These are phyloP conservation scores for Amniculicola lignicola DNA, from an alignment of 495 filamentous ascomycete genomes.

Conservation along the genomic window DNA sequence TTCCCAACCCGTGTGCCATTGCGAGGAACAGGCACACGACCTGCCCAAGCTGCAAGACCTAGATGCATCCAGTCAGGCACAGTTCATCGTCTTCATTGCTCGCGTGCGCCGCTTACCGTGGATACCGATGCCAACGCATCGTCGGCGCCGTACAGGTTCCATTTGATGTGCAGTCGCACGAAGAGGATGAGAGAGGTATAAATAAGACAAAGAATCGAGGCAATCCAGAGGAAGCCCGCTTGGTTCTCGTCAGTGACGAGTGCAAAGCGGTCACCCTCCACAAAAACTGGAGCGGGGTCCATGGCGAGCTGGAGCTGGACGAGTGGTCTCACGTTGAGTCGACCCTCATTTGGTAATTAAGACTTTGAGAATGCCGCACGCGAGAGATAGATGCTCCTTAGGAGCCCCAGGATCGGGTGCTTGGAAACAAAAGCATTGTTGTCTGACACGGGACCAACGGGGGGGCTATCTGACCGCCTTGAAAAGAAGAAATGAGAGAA, in stretches of 20 bases:
- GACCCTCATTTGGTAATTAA: too few species aligned
- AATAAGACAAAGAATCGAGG: constrained; percentile 13
- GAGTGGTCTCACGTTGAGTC: too few species aligned
- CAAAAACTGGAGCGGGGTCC: neutral
- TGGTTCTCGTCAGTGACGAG: constrained; percentile 9
- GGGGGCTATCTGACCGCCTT: too few species aligned
- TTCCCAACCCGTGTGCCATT: constrained; percentile 13
- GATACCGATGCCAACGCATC: constrained; percentile 3
- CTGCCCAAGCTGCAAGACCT: constrained; percentile 12
- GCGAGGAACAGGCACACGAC: constrained; percentile 8
- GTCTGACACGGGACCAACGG: too few species aligned
- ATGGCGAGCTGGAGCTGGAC: neutral
- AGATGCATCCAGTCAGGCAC: neutral
- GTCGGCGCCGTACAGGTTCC: constrained; percentile 22
- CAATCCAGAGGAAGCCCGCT: constrained; percentile 18
- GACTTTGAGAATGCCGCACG: too few species aligned
- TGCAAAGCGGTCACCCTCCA: constrained; percentile 13
- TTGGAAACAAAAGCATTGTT: too few species aligned
- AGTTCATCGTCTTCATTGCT: neutral
- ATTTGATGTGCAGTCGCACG: constrained; percentile 18
- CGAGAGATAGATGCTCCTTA: too few species aligned
- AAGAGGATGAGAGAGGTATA: constrained; percentile 9
- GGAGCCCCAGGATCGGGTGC: too few species aligned
- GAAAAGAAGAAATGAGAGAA: too few species aligned
- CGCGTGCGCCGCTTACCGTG: constrained; percentile 4